These are phyloP conservation scores for Zizania latifolia DNA, from an alignment of 176 grass and related monocot genomes.

Conservation along the genomic window DNA sequence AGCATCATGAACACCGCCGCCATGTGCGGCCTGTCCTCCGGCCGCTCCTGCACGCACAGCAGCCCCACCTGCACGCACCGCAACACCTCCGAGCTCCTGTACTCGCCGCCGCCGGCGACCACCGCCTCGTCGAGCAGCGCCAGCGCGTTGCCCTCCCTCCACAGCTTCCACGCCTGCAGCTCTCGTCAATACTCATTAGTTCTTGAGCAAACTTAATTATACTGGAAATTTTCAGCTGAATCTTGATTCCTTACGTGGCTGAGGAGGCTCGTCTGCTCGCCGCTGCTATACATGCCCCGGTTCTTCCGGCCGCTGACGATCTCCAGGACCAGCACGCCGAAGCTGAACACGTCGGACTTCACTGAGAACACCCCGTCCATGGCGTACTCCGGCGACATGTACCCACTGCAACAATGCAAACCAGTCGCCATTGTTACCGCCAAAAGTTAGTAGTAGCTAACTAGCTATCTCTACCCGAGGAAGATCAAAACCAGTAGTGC, in stretches of 20 bases:
- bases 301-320: constrained; percentile 77
- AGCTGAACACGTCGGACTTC: constrained; percentile 89
- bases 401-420: constrained; percentile 41
- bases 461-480: background rate
- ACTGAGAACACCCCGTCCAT: constrained; percentile 87
- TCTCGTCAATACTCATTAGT: no score
- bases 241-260: constrained; percentile 37
- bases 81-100: constrained; percentile 34
- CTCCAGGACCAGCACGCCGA: constrained; percentile 72
- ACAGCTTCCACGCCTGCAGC: constrained; percentile 68
- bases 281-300: constrained; percentile 35
- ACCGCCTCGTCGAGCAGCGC: constrained; percentile 42
- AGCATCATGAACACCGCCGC: constrained; percentile 53
- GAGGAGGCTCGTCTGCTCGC: constrained; percentile 59
- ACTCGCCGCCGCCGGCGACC: background rate
- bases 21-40: constrained; percentile 68
- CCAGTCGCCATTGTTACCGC: background rate
- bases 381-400: constrained; percentile 93
- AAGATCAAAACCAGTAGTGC: no score
- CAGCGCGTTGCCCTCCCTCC: constrained; percentile 50
- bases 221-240: background rate
- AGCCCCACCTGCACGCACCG: constrained; percentile 74
- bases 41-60: constrained; percentile 66
- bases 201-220: background rate
- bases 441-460: background rate